These are phyloP conservation scores for Litsea cubeba DNA, from an alignment of 164 flowering plant genomes.

Conservation along the genomic window DNA sequence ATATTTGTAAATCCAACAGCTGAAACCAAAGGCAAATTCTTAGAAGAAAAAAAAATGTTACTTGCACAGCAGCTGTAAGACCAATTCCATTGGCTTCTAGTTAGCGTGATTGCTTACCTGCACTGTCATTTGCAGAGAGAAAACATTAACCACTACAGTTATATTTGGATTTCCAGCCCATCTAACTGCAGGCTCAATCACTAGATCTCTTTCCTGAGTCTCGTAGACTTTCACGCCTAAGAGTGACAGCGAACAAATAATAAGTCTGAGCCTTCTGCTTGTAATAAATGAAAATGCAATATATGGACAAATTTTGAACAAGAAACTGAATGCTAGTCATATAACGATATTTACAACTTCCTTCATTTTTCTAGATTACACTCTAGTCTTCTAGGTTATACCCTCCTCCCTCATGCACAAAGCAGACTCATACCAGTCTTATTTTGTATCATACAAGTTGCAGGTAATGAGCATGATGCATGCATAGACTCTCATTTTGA, in stretches of 20 bases:
- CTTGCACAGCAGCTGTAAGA: conserved; percentile 2
- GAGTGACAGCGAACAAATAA: conserved; percentile 6
- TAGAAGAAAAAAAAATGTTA: background rate
- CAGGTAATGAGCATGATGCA: background rate
- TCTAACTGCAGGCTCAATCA: conserved; percentile 64
- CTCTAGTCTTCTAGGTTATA: no score
- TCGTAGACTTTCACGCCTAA: conserved; percentile 71
- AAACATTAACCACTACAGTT: conserved; percentile 42
- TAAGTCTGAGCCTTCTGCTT: conserved; percentile 1
- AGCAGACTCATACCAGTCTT: no score
- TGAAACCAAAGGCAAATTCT: conserved; percentile 28
- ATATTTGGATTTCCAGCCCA: conserved; percentile 94
- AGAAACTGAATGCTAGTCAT: background rate
- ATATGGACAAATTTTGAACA: background rate
- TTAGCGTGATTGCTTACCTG: conserved; percentile 49
- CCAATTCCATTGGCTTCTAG: background rate
- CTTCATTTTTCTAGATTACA: no score
- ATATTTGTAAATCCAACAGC: conserved; percentile 81
- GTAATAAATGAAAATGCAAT: background rate
- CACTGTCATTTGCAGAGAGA: conserved; percentile 41
- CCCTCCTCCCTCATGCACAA: no score
- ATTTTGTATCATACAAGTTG: no score
- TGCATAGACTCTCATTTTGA: background rate
- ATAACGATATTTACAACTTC: no score
- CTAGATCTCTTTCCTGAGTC: conserved; percentile 73